Base-by-base conservation (phyloP, 2,329 filamentous ascomycete genomes). In the Penicillium aurantiogriseum region DNA sequence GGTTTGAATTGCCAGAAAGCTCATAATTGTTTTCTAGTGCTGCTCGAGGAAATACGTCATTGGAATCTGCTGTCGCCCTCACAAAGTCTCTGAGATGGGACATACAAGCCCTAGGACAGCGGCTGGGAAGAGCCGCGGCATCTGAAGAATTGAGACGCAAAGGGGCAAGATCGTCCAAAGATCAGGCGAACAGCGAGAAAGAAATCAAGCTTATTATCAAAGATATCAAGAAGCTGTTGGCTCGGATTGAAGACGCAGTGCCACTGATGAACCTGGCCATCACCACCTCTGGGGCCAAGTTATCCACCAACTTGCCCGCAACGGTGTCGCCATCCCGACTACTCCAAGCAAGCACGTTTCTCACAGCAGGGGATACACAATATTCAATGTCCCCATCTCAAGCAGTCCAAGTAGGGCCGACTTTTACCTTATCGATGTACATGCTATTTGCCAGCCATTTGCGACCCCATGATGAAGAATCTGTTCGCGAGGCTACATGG, bases 201-300 rank as follows among this genome's bases (percentile, higher is more conserved):
- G 87, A 93, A 68, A 79, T 96, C 23, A 81, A 84, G 51, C 76
- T 79, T 39, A 89, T 97, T 62, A 85, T 93, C 51, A 71, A 77
- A 11, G 89, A 92, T 45, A 93, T 96, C 68, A 90, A 87, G 69
- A 81, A 78, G 13, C 77, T 99, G 3, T 81, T 97, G 2, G 77
- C 79, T 11, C 85, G 88, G 9, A 96, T 99, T 60, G 93, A 97
- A 72, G 88, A 94, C 73, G 90, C 93, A 13, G 91, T 97, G 11
- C 93, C 93, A 0, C 80, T 96, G 4, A 88, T 99, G 71, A 96
- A 94, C 67, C 81, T 99, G 29, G 94, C 94, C 54, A 96, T 99
- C 63, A 94, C 91, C 2, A 93, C 92, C 0, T 97, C 93, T 1
- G 94, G 94, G 0, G 92, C 93, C 55, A 95, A 86, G 57, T 80